Evolutionary conservation across 192 early-diverging fungal genomes (phyloP).

Genomic region (Jimgerdemannia flammicorona): DNA sequence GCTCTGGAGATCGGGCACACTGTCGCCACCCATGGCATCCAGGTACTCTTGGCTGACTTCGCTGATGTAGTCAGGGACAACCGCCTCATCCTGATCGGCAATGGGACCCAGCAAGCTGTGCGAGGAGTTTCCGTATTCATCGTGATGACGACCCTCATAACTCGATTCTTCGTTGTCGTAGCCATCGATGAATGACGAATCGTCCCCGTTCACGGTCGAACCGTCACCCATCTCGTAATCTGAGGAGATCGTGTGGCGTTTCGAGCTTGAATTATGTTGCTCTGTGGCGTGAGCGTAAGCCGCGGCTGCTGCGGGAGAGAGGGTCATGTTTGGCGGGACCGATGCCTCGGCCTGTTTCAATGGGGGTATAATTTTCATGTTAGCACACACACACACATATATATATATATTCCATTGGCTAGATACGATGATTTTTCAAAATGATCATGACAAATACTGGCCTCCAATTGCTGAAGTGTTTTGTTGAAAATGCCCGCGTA

Average conservation of each 20-base stretch:
- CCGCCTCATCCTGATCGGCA: conserved; percentile 17
- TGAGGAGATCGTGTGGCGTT: not conserved
- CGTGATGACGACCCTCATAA: not conserved
- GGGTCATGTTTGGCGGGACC: conserved; percentile 2
- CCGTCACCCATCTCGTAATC: not conserved
- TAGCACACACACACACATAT: too few relatives aligned
- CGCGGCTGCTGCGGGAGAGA: conserved; percentile 8
- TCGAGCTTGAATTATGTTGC: not conserved
- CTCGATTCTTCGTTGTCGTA: not conserved
- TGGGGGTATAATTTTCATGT: not conserved
- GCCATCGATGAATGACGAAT: not conserved
- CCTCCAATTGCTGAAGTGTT: too few relatives aligned
- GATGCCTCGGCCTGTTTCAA: conserved; percentile 12
- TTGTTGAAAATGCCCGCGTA: too few relatives aligned
- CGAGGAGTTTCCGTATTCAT: conserved; percentile 19
- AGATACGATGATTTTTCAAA: too few relatives aligned
- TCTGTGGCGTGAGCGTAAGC: conserved; percentile 7
- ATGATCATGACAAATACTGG: too few relatives aligned
- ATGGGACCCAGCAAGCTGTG: conserved; percentile 9
- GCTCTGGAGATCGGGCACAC: conserved; percentile 7
- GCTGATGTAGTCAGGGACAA: conserved; percentile 22
- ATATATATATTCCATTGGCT: too few relatives aligned
- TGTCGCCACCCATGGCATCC: conserved; percentile 16
- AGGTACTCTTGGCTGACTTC: conserved; percentile 18
- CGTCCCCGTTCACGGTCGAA: not conserved